Evolutionary conservation across 2,329 filamentous ascomycete species (phyloP).

Genomic region (Hymenoscyphus occultus): DNA sequence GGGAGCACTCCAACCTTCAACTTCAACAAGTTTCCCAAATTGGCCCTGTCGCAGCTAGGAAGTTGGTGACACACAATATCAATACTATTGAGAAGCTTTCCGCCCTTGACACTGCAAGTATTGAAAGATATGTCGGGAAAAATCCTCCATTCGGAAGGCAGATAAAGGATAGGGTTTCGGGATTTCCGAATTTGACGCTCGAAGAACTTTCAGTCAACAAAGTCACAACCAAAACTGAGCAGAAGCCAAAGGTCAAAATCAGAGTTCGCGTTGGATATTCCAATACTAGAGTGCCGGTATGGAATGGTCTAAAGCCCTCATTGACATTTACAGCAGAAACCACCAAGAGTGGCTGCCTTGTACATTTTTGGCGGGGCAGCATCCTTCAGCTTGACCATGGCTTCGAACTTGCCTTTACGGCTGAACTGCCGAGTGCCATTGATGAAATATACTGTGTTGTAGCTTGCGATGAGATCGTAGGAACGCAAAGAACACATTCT

Average conservation of each 20-base stretch:
- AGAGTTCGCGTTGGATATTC: constrained; percentile 67
- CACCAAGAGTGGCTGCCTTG: constrained; percentile 59
- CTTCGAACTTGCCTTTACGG: constrained; percentile 55
- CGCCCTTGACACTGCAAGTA: constrained; percentile 61
- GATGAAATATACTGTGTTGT: constrained; percentile 65
- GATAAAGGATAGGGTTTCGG: constrained; percentile 59
- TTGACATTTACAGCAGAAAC: constrained; percentile 73
- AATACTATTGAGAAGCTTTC: constrained; percentile 69
- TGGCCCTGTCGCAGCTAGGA: constrained; percentile 71
- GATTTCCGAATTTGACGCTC: constrained; percentile 63
- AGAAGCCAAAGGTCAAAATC: constrained; percentile 56
- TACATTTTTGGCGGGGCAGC: constrained; percentile 66
- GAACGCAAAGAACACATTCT: constrained; percentile 41
- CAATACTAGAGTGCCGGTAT: constrained; percentile 63
- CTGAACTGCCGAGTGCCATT: constrained; percentile 51
- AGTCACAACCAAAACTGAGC: constrained; percentile 34
- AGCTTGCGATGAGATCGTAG: constrained; percentile 82
- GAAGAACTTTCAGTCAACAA: constrained; percentile 37
- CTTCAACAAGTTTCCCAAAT: constrained; percentile 80
- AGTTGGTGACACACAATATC: constrained; percentile 69
- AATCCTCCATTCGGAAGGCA: constrained; percentile 81
- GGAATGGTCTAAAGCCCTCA: constrained; percentile 62
- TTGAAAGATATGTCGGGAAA: constrained; percentile 73
- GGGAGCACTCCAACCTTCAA: constrained; percentile 80
- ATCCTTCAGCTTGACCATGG: constrained; percentile 61